Evolutionary conservation across 129 eudicot genomes (phyloP).

Genomic region (Artemisia tridentata): DNA sequence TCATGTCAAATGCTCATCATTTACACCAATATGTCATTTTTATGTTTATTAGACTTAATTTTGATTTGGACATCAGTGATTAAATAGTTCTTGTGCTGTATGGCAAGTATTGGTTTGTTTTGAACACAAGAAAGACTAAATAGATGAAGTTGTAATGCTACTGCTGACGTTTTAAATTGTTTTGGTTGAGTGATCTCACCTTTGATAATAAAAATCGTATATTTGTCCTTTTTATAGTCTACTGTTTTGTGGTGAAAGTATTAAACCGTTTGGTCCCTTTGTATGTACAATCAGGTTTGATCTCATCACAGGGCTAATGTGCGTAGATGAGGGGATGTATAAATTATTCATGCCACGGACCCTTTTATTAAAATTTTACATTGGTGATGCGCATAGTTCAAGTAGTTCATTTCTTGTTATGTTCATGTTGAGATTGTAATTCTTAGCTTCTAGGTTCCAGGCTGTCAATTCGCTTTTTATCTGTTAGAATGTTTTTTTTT

Average conservation of each 20-base stretch:
- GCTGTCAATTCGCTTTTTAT: background rate
- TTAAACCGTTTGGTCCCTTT: background rate
- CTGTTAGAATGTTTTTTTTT: background rate
- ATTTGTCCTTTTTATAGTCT: background rate
- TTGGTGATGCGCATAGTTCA: background rate
- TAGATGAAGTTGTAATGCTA: slow-evolving; percentile 13
- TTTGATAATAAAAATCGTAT: slow-evolving; percentile 19
- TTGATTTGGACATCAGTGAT: slow-evolving; percentile 13
- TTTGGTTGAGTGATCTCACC: slow-evolving; percentile 20
- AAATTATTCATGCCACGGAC: background rate
- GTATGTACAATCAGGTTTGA: background rate
- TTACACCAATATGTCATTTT: slow-evolving; percentile 16
- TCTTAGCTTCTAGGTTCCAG: background rate
- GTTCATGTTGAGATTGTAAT: background rate
- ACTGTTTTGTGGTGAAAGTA: background rate
- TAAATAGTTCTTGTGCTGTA: slow-evolving; percentile 1
- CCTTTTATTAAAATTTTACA: background rate
- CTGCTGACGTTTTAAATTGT: slow-evolving; percentile 5
- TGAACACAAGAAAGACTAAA: slow-evolving; percentile 16
- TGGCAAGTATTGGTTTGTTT: slow-evolving; percentile 13
- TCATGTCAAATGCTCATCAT: slow-evolving; percentile 4
- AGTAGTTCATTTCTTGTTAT: background rate
- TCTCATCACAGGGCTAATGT: background rate
- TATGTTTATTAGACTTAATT: slow-evolving; percentile 17
- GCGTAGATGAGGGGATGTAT: background rate